Percentiles rank a stretch among this genome's conserved stretches.
phyloP scores from a whole-genome alignment of 2,329 filamentous ascomycete genomes.

The Parascedosporium putredinis region DNA sequence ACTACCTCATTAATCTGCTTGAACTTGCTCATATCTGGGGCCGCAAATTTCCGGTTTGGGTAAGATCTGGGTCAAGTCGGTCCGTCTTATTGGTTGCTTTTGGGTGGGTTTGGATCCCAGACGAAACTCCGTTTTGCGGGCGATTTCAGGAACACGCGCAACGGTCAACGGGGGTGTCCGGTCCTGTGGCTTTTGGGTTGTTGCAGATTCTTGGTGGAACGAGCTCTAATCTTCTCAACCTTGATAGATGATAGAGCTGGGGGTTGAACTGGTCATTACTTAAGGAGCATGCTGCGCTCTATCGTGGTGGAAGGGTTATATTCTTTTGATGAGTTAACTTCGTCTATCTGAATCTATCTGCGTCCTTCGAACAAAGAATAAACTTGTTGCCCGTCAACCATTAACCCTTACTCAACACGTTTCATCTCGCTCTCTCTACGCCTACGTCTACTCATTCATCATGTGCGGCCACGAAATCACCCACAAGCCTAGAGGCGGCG shows the following conservation, averaged over 20 bases:
- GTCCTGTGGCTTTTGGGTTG: background rate
- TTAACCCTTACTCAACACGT: background rate
- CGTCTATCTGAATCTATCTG: too few species aligned
- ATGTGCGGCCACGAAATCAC: conserved; percentile 36
- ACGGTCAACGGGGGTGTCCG: too few species aligned
- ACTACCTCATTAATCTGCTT: too few species aligned
- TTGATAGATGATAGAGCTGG: too few species aligned
- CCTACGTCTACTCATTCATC: background rate
- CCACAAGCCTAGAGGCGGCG: conserved; percentile 31
- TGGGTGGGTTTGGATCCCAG: too few species aligned
- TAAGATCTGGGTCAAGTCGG: background rate
- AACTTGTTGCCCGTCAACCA: too few species aligned
- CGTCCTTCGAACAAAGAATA: background rate
- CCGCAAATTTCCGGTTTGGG: background rate
- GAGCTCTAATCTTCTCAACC: background rate
- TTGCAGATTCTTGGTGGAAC: background rate
- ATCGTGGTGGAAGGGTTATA: too few species aligned
- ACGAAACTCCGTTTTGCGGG: background rate
- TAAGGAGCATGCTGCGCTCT: too few species aligned
- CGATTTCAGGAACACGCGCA: background rate
- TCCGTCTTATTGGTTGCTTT: background rate
- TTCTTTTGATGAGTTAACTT: too few species aligned
- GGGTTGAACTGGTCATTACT: too few species aligned
- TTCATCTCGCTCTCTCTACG: background rate
- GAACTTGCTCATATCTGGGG: conserved; percentile 4